phyloP scores from a whole-genome alignment of 2,329 filamentous ascomycete genomes.

The Aureobasidium sp. region DNA sequence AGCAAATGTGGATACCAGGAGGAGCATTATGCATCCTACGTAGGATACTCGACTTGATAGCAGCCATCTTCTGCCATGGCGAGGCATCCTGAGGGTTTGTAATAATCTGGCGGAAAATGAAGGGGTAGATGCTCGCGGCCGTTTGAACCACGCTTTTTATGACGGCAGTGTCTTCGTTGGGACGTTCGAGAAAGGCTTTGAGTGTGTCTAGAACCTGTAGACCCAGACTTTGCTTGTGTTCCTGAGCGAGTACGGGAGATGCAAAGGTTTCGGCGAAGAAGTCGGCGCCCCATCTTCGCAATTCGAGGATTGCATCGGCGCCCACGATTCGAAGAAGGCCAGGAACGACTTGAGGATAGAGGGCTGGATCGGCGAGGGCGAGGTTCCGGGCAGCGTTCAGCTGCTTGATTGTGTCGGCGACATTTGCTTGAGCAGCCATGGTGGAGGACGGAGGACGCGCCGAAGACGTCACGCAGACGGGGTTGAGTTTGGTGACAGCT shows the following conservation, averaged over 20 bases:
- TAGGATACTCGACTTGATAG: slow-evolving; percentile 83
- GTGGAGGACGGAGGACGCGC: slow-evolving; percentile 11
- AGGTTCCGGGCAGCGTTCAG: slow-evolving; percentile 85
- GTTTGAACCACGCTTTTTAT: slow-evolving; percentile 81
- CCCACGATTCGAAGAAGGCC: slow-evolving; percentile 89
- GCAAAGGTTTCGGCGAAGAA: slow-evolving; percentile 95
- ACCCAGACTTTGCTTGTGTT: slow-evolving; percentile 73
- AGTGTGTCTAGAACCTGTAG: slow-evolving; percentile 71
- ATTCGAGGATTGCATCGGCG: slow-evolving; percentile 62
- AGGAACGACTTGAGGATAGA: slow-evolving; percentile 86
- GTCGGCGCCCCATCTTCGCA: slow-evolving; percentile 91
- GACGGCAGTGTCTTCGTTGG: slow-evolving; percentile 66
- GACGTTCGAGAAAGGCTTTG: slow-evolving; percentile 35
- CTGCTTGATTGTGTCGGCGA: slow-evolving; percentile 69
- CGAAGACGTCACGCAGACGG: slow-evolving; percentile 15
- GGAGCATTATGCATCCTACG: slow-evolving; percentile 76
- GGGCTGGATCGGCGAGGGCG: slow-evolving; percentile 74
- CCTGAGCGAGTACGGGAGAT: slow-evolving; percentile 66
- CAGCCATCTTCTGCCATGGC: slow-evolving; percentile 79
- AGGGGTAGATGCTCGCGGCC: slow-evolving; percentile 83
- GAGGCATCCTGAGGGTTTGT: slow-evolving; percentile 73
- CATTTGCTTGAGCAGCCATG: slow-evolving; percentile 19
- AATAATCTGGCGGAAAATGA: slow-evolving; percentile 87
- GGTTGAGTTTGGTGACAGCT: slow-evolving; percentile 1
- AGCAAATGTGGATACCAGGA: slow-evolving; percentile 76